Percentiles rank a stretch among this genome's conserved stretches.
phyloP scores from a whole-genome alignment of 257 asterid genomes.

The Datura wrightii region DNA sequence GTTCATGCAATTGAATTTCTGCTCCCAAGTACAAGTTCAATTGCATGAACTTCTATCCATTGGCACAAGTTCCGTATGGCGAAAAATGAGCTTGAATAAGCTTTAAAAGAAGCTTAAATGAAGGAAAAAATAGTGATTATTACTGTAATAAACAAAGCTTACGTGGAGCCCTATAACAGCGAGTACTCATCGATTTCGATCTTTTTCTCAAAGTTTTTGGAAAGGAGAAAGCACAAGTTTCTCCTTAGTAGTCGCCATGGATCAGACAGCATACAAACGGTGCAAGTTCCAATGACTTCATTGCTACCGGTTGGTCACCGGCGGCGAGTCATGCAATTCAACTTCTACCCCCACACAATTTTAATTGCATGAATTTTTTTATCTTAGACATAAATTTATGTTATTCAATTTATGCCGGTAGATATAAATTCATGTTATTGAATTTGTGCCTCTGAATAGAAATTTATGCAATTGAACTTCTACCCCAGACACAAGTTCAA shows the following conservation, averaged over 20 bases:
- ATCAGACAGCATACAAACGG: conserved; percentile 56
- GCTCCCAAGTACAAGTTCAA: too few species aligned
- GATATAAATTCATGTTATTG: too few species aligned
- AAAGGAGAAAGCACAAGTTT: conserved; percentile 57
- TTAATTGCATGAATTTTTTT: too few species aligned
- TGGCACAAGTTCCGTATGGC: too few species aligned
- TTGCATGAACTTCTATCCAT: too few species aligned
- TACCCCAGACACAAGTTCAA: too few species aligned
- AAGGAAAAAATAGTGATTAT: conserved; percentile 63
- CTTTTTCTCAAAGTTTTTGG: conserved; percentile 84
- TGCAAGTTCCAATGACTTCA: conserved; percentile 60
- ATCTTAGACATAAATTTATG: too few species aligned
- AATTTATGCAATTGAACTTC: too few species aligned
- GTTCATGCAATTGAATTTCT: too few species aligned
- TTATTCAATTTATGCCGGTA: too few species aligned
- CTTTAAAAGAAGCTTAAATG: conserved; percentile 57
- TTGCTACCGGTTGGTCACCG: conserved; percentile 55
- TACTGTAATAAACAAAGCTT: conserved; percentile 62
- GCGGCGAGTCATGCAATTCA: conserved; percentile 5
- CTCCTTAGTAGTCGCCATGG: conserved; percentile 68
- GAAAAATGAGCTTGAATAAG: conserved; percentile 48
- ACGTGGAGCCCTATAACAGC: conserved; percentile 54
- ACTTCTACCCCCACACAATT: too few species aligned
- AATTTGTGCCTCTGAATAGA: too few species aligned
- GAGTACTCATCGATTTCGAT: conserved; percentile 65